Percentiles rank a stretch among this genome's conserved stretches.
Evolutionary conservation across 495 filamentous ascomycete species (phyloP).

Genomic region (Neurospora sp.): DNA sequence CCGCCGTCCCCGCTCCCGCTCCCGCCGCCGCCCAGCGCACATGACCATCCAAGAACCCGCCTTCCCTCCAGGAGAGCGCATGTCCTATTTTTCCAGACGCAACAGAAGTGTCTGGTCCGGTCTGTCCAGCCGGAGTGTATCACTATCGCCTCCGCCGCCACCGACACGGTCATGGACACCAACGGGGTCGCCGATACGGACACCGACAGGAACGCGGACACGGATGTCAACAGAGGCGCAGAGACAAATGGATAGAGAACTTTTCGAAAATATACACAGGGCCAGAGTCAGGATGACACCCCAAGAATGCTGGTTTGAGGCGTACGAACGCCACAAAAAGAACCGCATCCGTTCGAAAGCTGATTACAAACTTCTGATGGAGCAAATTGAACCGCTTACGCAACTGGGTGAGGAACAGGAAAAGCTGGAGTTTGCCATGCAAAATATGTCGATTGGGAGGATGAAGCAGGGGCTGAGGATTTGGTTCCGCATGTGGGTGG

Average conservation of each 20-base stretch:
- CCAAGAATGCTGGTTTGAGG: background rate
- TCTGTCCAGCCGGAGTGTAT: background rate
- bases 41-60: background rate
- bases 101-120: background rate
- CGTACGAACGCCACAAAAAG: background rate
- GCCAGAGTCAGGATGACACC: no score
- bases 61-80: background rate
- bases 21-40: background rate
- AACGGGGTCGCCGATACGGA: background rate
- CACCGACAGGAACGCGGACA: background rate
- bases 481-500: background rate
- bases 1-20: background rate
- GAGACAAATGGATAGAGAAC: no score
- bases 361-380: background rate
- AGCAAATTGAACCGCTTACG: background rate
- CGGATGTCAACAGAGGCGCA: no score
- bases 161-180: background rate
- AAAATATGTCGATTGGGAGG: background rate
- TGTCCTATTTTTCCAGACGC: background rate
- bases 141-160: background rate
- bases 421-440: background rate
- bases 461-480: background rate
- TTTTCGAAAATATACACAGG: background rate
- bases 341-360: background rate
- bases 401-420: background rate